Base-by-base conservation (phyloP, 1,139 yeast species). In the Scheffersomyces insectosa region DNA sequence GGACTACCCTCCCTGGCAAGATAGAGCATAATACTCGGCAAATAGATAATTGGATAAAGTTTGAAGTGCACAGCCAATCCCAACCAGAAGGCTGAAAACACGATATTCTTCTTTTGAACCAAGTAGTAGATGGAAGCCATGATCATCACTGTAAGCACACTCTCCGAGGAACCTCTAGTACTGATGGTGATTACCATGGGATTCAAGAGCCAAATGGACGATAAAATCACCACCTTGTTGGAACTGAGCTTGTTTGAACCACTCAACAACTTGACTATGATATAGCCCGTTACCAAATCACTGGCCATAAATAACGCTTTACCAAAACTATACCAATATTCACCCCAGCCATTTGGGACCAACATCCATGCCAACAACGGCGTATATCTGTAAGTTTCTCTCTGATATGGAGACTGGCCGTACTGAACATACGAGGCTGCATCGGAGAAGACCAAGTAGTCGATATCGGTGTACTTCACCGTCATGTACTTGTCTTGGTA, bases 151-250 rank as follows among this genome's bases (percentile, higher is more conserved):
- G 96, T 89, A 37, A 93, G 68, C 1, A 93, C 74, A 48, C 97
- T 91, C 60, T 93, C 99, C 0, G 97, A 86, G 15, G 95, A 88
- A 0, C 99, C 99, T 43, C 99, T 71, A 0, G 98, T 90, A 49
- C 95, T 85, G 36, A 93, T 93, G 1, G 96, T 90, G 28, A 87
- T 82, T 0, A 91, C 99, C 95, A 93, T 88, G 10, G 99, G 99
- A 62, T 93, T 93, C 53, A 89, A 72, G 33, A 93, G 71, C 99
- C 99, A 93, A 3, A 90, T 69, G 1, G 85, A 67, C 29, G 83
- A 64, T 46, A 82, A 70, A 10, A 70, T 42, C 16, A 73, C 52
- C 14, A 73, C 69, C 39, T 67, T 68, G 8, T 54, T 45, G 14
- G 20, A 39, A 13, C 40, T 38, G 27, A 33, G 53, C 5, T 65